phyloP scores from a whole-genome alignment of 2,329 filamentous ascomycete species.

The Zopfia rhizophila region DNA sequence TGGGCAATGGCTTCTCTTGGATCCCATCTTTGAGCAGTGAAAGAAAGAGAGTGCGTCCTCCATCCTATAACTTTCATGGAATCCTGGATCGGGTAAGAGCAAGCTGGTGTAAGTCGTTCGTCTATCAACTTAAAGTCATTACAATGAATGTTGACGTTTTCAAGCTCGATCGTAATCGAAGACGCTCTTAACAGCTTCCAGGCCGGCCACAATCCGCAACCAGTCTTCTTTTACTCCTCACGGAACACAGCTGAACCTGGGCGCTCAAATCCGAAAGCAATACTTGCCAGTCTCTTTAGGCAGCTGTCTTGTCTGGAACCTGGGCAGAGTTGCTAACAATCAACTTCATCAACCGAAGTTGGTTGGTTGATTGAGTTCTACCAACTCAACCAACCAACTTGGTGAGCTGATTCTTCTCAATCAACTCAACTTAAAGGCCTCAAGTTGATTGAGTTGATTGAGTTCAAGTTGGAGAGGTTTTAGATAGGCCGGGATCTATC shows the following conservation, averaged over 20 bases:
- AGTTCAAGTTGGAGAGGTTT: too few relatives aligned
- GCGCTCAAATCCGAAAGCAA: conserved; percentile 4
- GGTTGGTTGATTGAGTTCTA: too few relatives aligned
- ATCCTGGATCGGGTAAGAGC: too few relatives aligned
- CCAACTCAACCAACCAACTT: too few relatives aligned
- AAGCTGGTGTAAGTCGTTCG: too few relatives aligned
- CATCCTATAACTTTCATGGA: too few relatives aligned
- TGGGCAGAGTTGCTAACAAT: too few relatives aligned
- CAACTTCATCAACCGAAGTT: too few relatives aligned
- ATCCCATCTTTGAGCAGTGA: conserved; percentile 26
- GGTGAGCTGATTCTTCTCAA: too few relatives aligned
- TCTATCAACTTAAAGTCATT: conserved; percentile 26
- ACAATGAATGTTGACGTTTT: conserved; percentile 13
- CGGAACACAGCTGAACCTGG: conserved; percentile 3
- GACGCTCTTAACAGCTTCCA: conserved; percentile 1
- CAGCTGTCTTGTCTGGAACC: conserved; percentile 7
- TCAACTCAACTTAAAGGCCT: too few relatives aligned
- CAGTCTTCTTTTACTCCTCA: conserved; percentile 12
- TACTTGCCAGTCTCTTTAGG: conserved; percentile 8
- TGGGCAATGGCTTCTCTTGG: conserved; percentile 2
- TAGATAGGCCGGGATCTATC: too few relatives aligned
- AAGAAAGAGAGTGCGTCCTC: conserved; percentile 29
- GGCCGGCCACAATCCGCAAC: neutral
- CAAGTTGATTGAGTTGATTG: too few relatives aligned
- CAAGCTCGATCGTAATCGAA: conserved; percentile 7